Evolutionary conservation across 306 rosid species (phyloP), one percentile per base, ranked within the genome.

Genomic region (Casuarina equisetifolia): DNA sequence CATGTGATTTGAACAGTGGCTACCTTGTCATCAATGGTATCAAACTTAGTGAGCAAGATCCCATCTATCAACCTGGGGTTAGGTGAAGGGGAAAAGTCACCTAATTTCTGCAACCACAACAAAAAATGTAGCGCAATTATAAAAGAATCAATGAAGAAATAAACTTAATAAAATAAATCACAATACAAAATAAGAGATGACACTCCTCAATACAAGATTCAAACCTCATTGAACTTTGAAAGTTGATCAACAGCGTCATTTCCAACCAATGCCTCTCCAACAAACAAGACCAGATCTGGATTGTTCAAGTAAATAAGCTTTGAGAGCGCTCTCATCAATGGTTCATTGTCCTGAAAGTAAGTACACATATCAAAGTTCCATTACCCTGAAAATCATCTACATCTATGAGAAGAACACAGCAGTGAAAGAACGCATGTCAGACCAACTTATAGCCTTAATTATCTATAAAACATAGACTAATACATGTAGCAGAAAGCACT

Each of bases 231-330:
- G 76, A 96, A 96, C 86, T 96, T 96, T 1, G 97, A 90, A 83
- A 96, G 99, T 84, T 96, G 99, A 89, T 96, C 99, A 76, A 96
- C 99, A 4, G 96, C 99, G 80, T 96, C 99, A 75, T 93, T 96
- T 59, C 99, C 99, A 10, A 92, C 99, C 82, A 96, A 89, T 61
- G 99, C 99, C 86, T 96, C 99, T 51, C 99, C 99, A 48, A 96
- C 98, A 74, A 96, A 96, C 80, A 96, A 87, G 85, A 96, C 94
- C 46, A 96, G 90, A 85, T 96, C 99, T 6, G 99, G 99, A 74
- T 49, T 92, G 89, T 92, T 96, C 5, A 96, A 93, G 88, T 90
- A 74, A 78, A 96, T 81, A 44, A 96, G 98, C 86, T 96, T 96
- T 79, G 98, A 89, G 74, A 96, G 88, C 77, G 99, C 99, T 84